Conservation (phyloP, 2,329 filamentous ascomycete species). For the Aspergillus aculeatus region DNA sequence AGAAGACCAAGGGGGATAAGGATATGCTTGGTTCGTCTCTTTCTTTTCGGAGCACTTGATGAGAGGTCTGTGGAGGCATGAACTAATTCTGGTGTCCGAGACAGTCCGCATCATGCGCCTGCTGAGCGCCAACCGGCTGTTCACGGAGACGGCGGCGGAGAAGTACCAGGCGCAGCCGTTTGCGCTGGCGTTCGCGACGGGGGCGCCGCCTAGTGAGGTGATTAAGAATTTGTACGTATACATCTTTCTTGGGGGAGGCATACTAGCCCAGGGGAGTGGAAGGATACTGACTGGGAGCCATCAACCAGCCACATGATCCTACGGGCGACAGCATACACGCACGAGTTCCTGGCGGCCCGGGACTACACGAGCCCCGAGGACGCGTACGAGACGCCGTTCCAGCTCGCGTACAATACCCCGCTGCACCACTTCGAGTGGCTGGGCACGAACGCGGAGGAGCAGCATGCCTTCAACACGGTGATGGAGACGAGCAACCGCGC, state of each 20-base stretch:
- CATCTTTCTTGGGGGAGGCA: neutral
- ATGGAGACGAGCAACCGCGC: conserved; percentile 21
- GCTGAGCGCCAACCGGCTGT: conserved; percentile 17
- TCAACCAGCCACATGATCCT: conserved; percentile 8
- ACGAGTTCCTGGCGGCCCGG: conserved; percentile 28
- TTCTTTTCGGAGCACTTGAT: too few species aligned
- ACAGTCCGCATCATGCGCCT: conserved; percentile 22
- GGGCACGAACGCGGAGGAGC: conserved; percentile 15
- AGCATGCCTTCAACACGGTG: conserved; percentile 28
- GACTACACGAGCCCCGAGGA: conserved; percentile 31
- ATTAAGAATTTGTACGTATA: conserved; percentile 24
- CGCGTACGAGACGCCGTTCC: conserved; percentile 29
- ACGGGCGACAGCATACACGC: conserved; percentile 18
- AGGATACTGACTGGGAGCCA: too few species aligned
- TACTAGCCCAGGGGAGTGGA: too few species aligned
- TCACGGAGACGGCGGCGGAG: conserved; percentile 7
- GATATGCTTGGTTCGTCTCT: conserved; percentile 14
- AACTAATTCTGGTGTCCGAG: neutral
- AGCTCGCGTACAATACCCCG: conserved; percentile 24
- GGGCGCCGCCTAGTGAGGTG: conserved; percentile 2
- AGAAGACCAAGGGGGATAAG: conserved; percentile 15
- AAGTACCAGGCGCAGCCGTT: conserved; percentile 15
- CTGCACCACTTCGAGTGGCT: conserved; percentile 31
- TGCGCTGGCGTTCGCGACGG: conserved; percentile 13
- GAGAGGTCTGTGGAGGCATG: too few species aligned